Base-by-base conservation (phyloP, 2,329 filamentous ascomycete genomes). In the Catunica adiposa region DNA sequence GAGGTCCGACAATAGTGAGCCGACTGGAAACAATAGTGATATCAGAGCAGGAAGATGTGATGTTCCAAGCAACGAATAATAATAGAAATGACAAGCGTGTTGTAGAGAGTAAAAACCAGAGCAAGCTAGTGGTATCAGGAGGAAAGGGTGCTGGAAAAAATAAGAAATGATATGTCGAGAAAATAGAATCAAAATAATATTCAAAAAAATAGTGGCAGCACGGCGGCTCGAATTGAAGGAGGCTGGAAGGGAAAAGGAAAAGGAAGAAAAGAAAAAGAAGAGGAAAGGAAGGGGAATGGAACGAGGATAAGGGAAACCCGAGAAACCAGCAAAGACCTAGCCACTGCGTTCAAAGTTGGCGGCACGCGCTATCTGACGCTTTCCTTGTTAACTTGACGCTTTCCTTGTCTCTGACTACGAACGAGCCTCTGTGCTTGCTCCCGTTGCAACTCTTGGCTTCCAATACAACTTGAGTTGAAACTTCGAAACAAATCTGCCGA, bases 211-310 rank as follows among this genome's bases (percentile, higher is more conserved):
- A 48, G 44, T 48, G 44, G 22, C 22, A 22, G 44, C 44, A 48
- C 44, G n/a, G 44, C 44, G 22, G 44, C 44, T 55, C 22, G 34
- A 54, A 51, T 54, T 58, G 56, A 38, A 47, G 55, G 53, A 58
- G 56, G 56, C 56, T 58, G 53, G 56, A 58, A 52, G 26, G 29
- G 34, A 17, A 37, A 58, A 37, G 44, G 22, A 31, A 29, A 52
- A 40, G 25, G 34, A 44, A 42, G 48, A 56, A n/a, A 50, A 44
- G 15, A 55, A 44, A 54, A 56, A 40, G 23, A 54, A 46, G 46
- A 56, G 29, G 40, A 29, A 51, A 58, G 47, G 38, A 51, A 38
- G 20, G 34, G 46, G 42, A 53, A 54, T 26, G 23, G 42, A 50
- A 53, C 25, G 48, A 46, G 37, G 46, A 51, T 40, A 44, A 44